Base-by-base conservation (phyloP, 352 stramenopile species). In the Blastocystis sp. region DNA sequence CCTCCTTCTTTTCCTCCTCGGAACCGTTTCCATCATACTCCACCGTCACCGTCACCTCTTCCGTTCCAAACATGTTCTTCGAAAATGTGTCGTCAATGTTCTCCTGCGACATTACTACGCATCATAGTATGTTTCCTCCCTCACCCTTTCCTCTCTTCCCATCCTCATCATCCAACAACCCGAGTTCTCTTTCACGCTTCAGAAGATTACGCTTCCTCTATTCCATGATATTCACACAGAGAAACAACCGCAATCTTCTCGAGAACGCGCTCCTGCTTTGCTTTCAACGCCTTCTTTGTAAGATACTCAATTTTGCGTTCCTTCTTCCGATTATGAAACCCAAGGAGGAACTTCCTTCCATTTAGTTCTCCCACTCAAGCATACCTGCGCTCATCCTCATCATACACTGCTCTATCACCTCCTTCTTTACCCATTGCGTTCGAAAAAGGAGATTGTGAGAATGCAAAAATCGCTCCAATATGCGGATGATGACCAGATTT, bases 281-380 rank as follows among this genome's bases (percentile, higher is more conserved):
- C 69, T 38, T 18, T 54, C 27, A 79, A 40, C 27, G 48, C 27
- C 40, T 79, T 79, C 69, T 79, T 79, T 63, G 69, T 79, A 14
- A 79, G 27, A 40, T 79, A 79, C 21, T 79, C 69, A 14, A 79
- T 40, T 32, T 79, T 79, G 8, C 46, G 42, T 49, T 79, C 38
- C 53, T 79, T 38, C 36, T 79, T 79, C 7, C 69, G 42, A 9
- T 79, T 79, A n/a, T 79, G 69, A 63, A 79, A 79, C 11, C 49
- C 69, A 18, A 79, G 69, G 9, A 79, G 69, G 36, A 61, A 79
- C 16, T 64, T 54, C 46, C 69, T 79, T 6, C 69, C 27, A 32
- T n/a, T 79, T 29, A 79, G 9, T 24, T 14, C 27, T 1, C 16
- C n/a, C 29, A 4, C 14, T 27, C 46, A 9, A 16, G 40, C 7